Base-by-base conservation (phyloP, 345 rosid genomes). In the Reutealis trisperma region DNA sequence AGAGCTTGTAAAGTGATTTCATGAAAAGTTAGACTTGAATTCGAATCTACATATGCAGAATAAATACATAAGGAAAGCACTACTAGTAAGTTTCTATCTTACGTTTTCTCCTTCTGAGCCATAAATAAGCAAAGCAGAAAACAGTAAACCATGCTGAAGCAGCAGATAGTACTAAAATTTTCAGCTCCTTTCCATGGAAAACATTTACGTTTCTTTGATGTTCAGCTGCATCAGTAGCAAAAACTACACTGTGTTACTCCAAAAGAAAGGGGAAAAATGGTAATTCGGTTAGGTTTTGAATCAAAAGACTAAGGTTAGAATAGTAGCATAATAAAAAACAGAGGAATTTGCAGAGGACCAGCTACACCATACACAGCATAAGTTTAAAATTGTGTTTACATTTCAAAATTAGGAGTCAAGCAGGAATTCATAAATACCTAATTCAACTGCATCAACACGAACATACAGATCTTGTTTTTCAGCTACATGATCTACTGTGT, bases 391-490 rank as follows among this genome's bases (percentile, higher is more conserved):
- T 60, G 25, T 61, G 14, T 22, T 7, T 25, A 9, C n/a, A 16
- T 14, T 30, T 25, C 67, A 27, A 63, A 25, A 62, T 62, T 22
- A 9, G 25, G 24, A 0, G 41, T 9, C 19, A 18, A 37, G 69
- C 8, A 14, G 37, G n/a, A 65, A 64, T 16, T 34, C 24, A 65
- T n/a, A 55, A 34, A 32, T 73, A 73, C 76, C 76, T 42, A 62
- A 18, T 25, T 59, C 76, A 19, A 37, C 7, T 2, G 76, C 76
- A 47, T 73, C 76, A 2, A 44, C 76, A 19, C 76, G 66, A 6
- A 73, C 42, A 45, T 73, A 61, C 15, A 73, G 21, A 63, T 61
- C 59, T 2, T 27, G 30, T 18, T 49, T 61, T 15, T 30, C 62
- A 4, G 5, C 16, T 5, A 30, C 2, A 21, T 6, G 54, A 12